Evolutionary conservation across 768 basidiomycete genomes (phyloP), one percentile per base, ranked within the genome.

Genomic region (Mycena kentingensis): DNA sequence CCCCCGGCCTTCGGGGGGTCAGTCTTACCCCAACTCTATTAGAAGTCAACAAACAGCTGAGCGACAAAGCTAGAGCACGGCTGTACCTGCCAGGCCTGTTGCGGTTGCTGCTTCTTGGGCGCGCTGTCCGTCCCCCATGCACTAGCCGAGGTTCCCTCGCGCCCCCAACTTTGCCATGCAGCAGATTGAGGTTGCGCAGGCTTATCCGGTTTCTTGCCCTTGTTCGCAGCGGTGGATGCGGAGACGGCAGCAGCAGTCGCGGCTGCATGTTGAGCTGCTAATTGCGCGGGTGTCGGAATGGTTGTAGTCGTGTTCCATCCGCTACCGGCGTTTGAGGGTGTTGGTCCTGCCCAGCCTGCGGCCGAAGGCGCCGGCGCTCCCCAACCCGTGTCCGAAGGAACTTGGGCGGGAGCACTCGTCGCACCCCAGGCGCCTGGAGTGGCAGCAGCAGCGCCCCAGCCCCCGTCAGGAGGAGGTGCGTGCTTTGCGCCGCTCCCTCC

Each of bases 211-310:
- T 31, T 13, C 25, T 46, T 29, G 7, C 26, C 31, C 24, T 22
- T 32, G 16, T 25, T 39, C 5, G 27, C 44, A 25, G 38, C 52
- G 13, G 47, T 37, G 12, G 31, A 21, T 24, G 43, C 54, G 27
- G 27, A 15, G 18, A 39, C 39, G 10, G 53, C 54, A 11, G 25
- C 25, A 31, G 43, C 58, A 34, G 18, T 13, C 19, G 48, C 37
- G 4, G 53, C 58, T 2, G 47, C 48, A 18, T 36, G 36, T 24
- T 49, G 47, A 24, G 47, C 34, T 22, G 32, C 34, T 22, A 57
- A 5, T 18, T 57, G 55, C 12, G 59, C 54, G 19, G 59, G 59
- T 4, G 50, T 55, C 18, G 58, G 50, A n/a, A 55, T 25, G 13
- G 41, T 42, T 24, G 11, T 24, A 8, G 37, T 58, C 13, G 46